Conservation (phyloP, 306 rosid genomes). For the Lathyrus sativus region DNA sequence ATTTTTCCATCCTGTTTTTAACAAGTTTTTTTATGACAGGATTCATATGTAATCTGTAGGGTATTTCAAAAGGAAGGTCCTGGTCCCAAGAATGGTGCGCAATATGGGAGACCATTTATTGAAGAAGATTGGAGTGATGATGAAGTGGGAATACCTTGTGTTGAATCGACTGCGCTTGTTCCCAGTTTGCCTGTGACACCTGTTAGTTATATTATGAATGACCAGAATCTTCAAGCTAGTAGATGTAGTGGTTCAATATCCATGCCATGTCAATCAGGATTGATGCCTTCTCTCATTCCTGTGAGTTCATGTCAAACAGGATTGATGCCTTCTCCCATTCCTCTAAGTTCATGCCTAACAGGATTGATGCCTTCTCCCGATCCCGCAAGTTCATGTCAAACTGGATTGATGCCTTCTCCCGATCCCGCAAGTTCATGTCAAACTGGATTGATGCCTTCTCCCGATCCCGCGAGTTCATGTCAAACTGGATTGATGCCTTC, state of each 20-base stretch:
- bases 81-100: constrained; percentile 73
- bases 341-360: neutral
- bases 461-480: neutral
- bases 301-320: neutral
- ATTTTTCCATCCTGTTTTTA: neutral
- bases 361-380: neutral
- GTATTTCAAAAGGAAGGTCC: constrained; percentile 65
- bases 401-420: constrained; percentile 26
- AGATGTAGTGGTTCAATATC: constrained; percentile 31
- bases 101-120: constrained; percentile 61
- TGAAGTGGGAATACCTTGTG: constrained; percentile 44
- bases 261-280: constrained; percentile 45
- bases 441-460: neutral
- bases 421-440: neutral
- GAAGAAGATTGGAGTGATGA: constrained; percentile 70
- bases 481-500: neutral
- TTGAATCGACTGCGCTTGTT: constrained; percentile 23
- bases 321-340: neutral
- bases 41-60: constrained; percentile 64
- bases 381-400: neutral
- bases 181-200: constrained; percentile 15
- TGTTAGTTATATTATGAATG: constrained; percentile 24
- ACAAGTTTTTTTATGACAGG: constrained; percentile 46
- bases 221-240: constrained; percentile 10
- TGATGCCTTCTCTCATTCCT: constrained; percentile 24